phyloP scores from a whole-genome alignment of 345 rosid species.

The Salix exigua region DNA sequence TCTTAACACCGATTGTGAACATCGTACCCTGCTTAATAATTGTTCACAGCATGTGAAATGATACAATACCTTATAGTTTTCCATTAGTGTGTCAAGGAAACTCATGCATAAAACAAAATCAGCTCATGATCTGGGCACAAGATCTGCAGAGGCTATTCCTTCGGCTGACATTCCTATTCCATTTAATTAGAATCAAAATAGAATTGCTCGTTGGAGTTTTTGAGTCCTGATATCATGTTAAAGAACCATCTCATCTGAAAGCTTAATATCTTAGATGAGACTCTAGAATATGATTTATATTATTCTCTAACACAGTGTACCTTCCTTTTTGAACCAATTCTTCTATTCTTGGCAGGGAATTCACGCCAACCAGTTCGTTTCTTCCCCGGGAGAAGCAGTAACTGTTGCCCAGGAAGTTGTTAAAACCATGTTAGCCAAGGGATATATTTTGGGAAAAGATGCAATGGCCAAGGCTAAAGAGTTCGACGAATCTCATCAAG shows the following conservation, averaged over 20 bases:
- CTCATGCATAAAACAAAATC: too few relatives aligned
- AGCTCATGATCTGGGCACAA: too few relatives aligned
- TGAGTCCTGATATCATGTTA: too few relatives aligned
- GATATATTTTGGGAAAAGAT: slow-evolving; percentile 71
- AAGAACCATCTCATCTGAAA: too few relatives aligned
- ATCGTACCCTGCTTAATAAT: background rate
- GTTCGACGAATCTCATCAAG: slow-evolving; percentile 58
- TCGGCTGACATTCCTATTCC: too few relatives aligned
- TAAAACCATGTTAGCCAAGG: slow-evolving; percentile 67
- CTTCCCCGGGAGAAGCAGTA: slow-evolving; percentile 69
- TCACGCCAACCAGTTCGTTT: slow-evolving; percentile 38
- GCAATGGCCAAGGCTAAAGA: slow-evolving; percentile 66
- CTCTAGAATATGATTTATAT: too few relatives aligned
- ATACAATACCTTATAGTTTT: background rate
- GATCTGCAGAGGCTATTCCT: too few relatives aligned
- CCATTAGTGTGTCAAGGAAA: background rate
- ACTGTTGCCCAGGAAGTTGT: slow-evolving; percentile 77
- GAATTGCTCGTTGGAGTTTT: too few relatives aligned
- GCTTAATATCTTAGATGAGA: too few relatives aligned
- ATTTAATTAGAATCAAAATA: too few relatives aligned
- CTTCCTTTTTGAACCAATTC: background rate
- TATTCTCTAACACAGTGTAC: background rate
- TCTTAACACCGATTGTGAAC: too few relatives aligned
- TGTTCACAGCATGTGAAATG: background rate
- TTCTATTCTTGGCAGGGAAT: slow-evolving; percentile 33